These are phyloP conservation scores for Cladorrhinum samala DNA, from an alignment of 495 filamentous ascomycete genomes.

Conservation along the genomic window DNA sequence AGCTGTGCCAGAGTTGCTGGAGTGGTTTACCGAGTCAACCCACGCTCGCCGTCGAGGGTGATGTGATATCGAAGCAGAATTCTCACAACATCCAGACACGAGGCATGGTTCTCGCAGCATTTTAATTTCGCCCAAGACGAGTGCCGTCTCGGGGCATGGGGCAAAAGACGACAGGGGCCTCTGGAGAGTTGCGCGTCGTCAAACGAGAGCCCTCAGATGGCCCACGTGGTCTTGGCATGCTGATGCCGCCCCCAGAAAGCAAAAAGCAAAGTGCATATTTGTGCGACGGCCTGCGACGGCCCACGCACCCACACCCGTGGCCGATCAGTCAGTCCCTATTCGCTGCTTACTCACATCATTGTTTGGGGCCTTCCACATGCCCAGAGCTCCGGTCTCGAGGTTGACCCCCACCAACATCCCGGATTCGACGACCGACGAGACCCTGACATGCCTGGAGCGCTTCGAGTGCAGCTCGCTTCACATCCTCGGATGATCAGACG, in stretches of 20 bases:
- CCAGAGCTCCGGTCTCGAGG: too few relatives aligned
- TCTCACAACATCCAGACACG: neutral
- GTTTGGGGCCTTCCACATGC: too few relatives aligned
- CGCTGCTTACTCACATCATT: neutral
- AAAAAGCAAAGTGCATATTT: neutral
- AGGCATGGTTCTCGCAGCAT: neutral
- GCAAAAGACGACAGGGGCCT: neutral
- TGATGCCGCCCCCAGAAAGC: neutral
- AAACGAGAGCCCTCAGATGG: slow-evolving; percentile 4
- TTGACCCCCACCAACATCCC: neutral
- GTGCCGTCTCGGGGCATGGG: neutral
- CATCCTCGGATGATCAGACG: too few relatives aligned
- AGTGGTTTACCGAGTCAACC: neutral
- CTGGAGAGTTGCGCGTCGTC: neutral
- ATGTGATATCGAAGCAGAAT: neutral
- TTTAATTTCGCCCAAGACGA: neutral
- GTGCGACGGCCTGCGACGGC: neutral
- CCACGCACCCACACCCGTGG: neutral
- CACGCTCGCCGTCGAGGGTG: neutral
- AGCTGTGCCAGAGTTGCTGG: neutral
- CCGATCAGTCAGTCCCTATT: neutral
- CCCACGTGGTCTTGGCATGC: slow-evolving; percentile 16
- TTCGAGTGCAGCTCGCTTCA: too few relatives aligned
- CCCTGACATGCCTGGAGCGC: neutral
- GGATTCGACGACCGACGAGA: neutral